Conservation (phyloP, 2,329 filamentous ascomycete genomes). For the Fusarium redolens region DNA sequence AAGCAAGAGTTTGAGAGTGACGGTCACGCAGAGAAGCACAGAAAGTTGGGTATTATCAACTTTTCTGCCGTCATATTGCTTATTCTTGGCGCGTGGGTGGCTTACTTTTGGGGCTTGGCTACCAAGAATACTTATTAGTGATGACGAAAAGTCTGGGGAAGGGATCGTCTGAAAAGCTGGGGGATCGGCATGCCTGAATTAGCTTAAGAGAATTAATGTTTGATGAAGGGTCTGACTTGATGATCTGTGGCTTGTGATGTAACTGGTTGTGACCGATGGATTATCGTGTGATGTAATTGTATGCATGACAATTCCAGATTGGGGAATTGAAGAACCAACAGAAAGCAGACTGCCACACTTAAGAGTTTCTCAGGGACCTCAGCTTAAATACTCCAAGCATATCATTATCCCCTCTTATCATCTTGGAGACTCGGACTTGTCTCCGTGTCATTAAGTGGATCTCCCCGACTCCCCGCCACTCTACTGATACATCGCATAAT, state of each 20-base stretch:
- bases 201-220: not conserved
- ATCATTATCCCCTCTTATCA: not conserved
- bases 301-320: not conserved
- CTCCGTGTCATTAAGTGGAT: not conserved
- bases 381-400: not conserved
- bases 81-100: conserved; percentile 63
- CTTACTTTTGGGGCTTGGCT: conserved; percentile 70
- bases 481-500: too few species aligned
- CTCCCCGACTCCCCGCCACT: not conserved
- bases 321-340: not conserved
- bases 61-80: conserved; percentile 59
- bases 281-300: not conserved
- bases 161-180: not conserved
- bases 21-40: conserved; percentile 52
- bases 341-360: not conserved
- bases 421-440: not conserved
- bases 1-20: conserved; percentile 55
- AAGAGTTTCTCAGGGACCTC: not conserved
- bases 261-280: not conserved
- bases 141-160: not conserved
- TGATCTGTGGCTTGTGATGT: not conserved
- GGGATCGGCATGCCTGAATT: not conserved
- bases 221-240: too few species aligned
- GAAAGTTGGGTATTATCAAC: conserved; percentile 54
- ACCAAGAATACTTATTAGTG: conserved; percentile 55